Evolutionary conservation across 345 rosid species (phyloP).

Genomic region (Cardamine occulta): DNA sequence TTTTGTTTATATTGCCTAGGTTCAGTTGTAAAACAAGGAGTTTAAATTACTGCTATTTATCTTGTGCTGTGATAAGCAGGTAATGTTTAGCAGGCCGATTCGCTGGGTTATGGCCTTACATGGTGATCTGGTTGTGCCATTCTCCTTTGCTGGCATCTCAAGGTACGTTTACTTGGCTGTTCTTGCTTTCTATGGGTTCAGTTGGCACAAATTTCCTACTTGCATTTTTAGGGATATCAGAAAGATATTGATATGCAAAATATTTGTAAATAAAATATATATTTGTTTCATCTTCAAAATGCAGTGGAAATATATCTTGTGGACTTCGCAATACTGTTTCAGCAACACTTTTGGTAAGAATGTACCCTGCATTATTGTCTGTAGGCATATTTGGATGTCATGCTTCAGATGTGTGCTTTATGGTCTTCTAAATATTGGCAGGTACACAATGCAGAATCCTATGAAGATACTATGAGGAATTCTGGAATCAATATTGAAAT

Average conservation of each 20-base stretch:
- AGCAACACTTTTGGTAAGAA: slow-evolving; percentile 66
- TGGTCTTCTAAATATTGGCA: slow-evolving; percentile 43
- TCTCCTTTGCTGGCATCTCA: slow-evolving; percentile 76
- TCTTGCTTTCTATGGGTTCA: slow-evolving; percentile 13
- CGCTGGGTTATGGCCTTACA: slow-evolving; percentile 97
- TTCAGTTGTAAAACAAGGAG: slow-evolving; percentile 1
- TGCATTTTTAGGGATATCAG: slow-evolving; percentile 3
- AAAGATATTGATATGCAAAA: slow-evolving; percentile 3
- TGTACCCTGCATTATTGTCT: slow-evolving; percentile 24
- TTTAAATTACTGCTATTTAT: slow-evolving; percentile 20
- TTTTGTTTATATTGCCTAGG: background rate
- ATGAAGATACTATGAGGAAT: slow-evolving; percentile 59
- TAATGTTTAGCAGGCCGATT: slow-evolving; percentile 86
- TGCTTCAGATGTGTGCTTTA: slow-evolving; percentile 35
- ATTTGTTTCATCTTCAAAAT: slow-evolving; percentile 37
- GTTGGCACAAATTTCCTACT: slow-evolving; percentile 2
- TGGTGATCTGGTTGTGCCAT: slow-evolving; percentile 82
- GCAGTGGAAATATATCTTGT: slow-evolving; percentile 79
- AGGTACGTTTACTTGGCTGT: slow-evolving; percentile 57
- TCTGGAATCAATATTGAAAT: slow-evolving; percentile 78
- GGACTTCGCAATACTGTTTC: slow-evolving; percentile 88
- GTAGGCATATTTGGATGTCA: slow-evolving; percentile 11
- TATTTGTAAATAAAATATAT: background rate
- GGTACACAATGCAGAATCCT: slow-evolving; percentile 82
- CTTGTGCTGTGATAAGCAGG: slow-evolving; percentile 53